phyloP scores from a whole-genome alignment of 2,329 filamentous ascomycete species.

The Sclerotinia trifoliorum region DNA sequence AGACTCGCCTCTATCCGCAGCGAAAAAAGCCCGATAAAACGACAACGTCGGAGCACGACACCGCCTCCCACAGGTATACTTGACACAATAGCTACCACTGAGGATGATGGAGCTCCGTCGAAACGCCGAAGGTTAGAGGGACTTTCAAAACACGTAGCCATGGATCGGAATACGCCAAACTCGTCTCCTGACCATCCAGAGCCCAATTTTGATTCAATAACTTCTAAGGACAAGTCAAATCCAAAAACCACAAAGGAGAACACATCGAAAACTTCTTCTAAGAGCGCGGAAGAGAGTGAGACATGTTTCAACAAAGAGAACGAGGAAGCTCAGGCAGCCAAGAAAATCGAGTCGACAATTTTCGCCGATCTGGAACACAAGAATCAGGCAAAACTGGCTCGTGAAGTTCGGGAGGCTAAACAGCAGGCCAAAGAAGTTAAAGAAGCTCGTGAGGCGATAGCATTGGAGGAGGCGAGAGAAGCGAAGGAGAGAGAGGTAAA shows the following conservation, averaged over 20 bases:
- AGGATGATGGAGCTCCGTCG: conserved; percentile 50
- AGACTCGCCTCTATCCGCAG: conserved; percentile 48
- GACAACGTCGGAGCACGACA: conserved; percentile 58
- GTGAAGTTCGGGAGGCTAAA: conserved; percentile 37
- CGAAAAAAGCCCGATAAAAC: conserved; percentile 53
- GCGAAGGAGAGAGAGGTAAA: conserved; percentile 28
- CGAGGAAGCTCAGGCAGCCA: conserved; percentile 34
- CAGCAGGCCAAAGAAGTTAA: conserved; percentile 30
- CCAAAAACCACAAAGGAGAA: background rate
- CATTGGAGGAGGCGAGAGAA: conserved; percentile 33
- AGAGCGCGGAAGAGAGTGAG: conserved; percentile 25
- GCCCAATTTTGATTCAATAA: conserved; percentile 26
- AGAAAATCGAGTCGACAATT: conserved; percentile 36
- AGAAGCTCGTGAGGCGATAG: conserved; percentile 40
- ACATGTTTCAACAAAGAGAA: conserved; percentile 41
- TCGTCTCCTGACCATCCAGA: conserved; percentile 36
- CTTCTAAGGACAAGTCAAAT: conserved; percentile 28
- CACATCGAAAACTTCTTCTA: background rate
- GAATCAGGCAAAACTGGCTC: conserved; percentile 30
- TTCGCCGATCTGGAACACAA: conserved; percentile 29
- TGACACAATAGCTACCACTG: conserved; percentile 51
- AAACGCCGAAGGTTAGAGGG: conserved; percentile 59
- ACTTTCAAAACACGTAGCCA: conserved; percentile 24
- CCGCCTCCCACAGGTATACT: conserved; percentile 48
- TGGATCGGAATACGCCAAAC: conserved; percentile 31